These are phyloP conservation scores for Dissoconium aciculare DNA, from an alignment of 2,329 filamentous ascomycete species.

Conservation along the genomic window DNA sequence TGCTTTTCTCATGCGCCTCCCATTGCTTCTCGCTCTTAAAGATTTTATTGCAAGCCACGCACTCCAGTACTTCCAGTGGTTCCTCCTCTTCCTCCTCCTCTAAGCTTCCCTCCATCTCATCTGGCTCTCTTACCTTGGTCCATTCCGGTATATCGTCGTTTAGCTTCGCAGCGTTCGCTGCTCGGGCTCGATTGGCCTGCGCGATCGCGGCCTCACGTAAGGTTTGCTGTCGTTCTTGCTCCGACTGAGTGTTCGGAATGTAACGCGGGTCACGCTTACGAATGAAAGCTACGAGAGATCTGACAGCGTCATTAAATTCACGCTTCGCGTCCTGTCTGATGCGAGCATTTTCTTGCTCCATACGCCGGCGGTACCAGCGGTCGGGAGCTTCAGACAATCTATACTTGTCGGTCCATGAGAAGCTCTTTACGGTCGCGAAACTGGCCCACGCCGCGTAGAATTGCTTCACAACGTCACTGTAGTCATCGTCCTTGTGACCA, in stretches of 20 bases:
- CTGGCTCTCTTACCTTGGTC: constrained; percentile 47
- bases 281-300: constrained; percentile 73
- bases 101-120: constrained; percentile 38
- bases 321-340: constrained; percentile 65
- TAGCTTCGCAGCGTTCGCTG: constrained; percentile 63
- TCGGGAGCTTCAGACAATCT: constrained; percentile 75
- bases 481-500: constrained; percentile 58
- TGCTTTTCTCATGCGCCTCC: constrained; percentile 85
- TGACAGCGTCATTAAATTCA: constrained; percentile 85
- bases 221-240: constrained; percentile 64
- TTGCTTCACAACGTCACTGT: constrained; percentile 58
- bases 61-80: constrained; percentile 42
- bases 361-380: constrained; percentile 61
- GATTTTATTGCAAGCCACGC: constrained; percentile 47
- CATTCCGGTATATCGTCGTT: constrained; percentile 56
- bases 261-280: constrained; percentile 84
- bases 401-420: constrained; percentile 80
- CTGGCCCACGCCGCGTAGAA: constrained; percentile 73
- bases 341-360: constrained; percentile 92
- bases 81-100: constrained; percentile 35
- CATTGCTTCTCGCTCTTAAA: constrained; percentile 90
- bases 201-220: constrained; percentile 65
- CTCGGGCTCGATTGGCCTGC: constrained; percentile 70
- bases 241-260: constrained; percentile 58
- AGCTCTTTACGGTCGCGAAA: constrained; percentile 74